Conservation (phyloP, 164 flowering plant species). For the Akebia trifoliata region DNA sequence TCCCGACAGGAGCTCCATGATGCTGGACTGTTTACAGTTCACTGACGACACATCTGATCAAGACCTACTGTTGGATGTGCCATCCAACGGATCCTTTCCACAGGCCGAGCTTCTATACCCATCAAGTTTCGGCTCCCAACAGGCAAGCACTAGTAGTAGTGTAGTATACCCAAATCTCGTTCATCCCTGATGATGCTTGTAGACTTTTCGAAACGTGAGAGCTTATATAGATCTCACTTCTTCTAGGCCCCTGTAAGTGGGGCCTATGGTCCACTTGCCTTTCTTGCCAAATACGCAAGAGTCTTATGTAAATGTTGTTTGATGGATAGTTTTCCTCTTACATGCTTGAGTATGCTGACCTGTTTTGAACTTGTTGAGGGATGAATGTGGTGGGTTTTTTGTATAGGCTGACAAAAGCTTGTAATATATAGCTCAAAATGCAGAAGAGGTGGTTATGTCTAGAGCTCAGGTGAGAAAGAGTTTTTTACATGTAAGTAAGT, state of each 20-base stretch:
- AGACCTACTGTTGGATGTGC: slow-evolving; percentile 80
- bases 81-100: slow-evolving; percentile 66
- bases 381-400: slow-evolving; percentile 24
- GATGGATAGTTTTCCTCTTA: slow-evolving; percentile 16
- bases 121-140: slow-evolving; percentile 32
- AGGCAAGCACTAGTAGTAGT: slow-evolving; percentile 57
- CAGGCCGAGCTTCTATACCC: slow-evolving; percentile 84
- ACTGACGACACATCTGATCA: slow-evolving; percentile 60
- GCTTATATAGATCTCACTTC: slow-evolving; percentile 13
- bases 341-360: slow-evolving; percentile 16
- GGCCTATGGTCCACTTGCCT: slow-evolving; percentile 15
- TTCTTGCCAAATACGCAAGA: slow-evolving; percentile 19
- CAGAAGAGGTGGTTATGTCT: slow-evolving; percentile 23
- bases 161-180: slow-evolving; percentile 28
- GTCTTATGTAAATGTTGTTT: slow-evolving; percentile 29
- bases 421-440: slow-evolving; percentile 38
- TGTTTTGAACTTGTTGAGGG: slow-evolving; percentile 25
- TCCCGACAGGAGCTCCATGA: slow-evolving; percentile 45
- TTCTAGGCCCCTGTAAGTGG: slow-evolving; percentile 5
- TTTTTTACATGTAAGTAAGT: slow-evolving; percentile 26
- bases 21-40: slow-evolving; percentile 50
- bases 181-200: slow-evolving; percentile 31
- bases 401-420: slow-evolving; percentile 46
- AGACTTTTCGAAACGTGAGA: slow-evolving; percentile 3
- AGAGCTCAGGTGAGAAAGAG: slow-evolving; percentile 14